Evolutionary conservation across 2,329 filamentous ascomycete species (phyloP), one percentile per base, ranked within the genome.

Genomic region (Cladosporium oxysporum): DNA sequence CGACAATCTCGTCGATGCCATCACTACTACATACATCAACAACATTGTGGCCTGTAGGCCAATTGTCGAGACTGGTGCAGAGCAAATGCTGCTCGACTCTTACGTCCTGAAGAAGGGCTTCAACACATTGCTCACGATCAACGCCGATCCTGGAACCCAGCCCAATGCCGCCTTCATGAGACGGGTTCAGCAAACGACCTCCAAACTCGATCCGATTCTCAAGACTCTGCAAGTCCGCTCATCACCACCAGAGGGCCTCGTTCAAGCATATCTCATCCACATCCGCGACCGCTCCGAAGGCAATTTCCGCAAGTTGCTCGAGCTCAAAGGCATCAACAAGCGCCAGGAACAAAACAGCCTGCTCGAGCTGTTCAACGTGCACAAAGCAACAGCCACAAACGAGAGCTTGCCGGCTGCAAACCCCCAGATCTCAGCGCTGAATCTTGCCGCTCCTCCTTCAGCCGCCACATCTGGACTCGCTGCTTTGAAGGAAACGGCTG

Each of bases 11-110:
- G 91, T 98, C 47, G 95, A 99, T 76, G 85, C 91, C 69, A 81
- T 98, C 69, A 90, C 91, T 18, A 90, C 85, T 65, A 85, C 88
- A 1, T 98, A 95, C 76, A 87, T 97, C 70, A 83, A 84, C 69
- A 96, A 91, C 74, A 90, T 98, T 66, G 92, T 96, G 50, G 91
- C 92, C 75, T 97, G 93, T 79, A 89, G 89, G 71, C 95, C 95
- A 0, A 90, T 99, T 58, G 94, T 92, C 5, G 95, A 98, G 79
- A 91, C 93, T 64, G 95, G 93, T 14, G 95, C 95, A 12, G 94
- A 99, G 78, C 95, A 97, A 87, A 97, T 99, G 93, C 84, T 98
- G 23, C 87, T 99, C 5, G 95, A 99, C 79, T 93, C 94, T 69
- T 98, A 98, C 74, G 91, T 91, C 10, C 83, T 97, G 26, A 93